Evolutionary conservation across 2,329 filamentous ascomycete genomes (phyloP), one percentile per base, ranked within the genome.

Genomic region (Colletotrichum tofieldiae): DNA sequence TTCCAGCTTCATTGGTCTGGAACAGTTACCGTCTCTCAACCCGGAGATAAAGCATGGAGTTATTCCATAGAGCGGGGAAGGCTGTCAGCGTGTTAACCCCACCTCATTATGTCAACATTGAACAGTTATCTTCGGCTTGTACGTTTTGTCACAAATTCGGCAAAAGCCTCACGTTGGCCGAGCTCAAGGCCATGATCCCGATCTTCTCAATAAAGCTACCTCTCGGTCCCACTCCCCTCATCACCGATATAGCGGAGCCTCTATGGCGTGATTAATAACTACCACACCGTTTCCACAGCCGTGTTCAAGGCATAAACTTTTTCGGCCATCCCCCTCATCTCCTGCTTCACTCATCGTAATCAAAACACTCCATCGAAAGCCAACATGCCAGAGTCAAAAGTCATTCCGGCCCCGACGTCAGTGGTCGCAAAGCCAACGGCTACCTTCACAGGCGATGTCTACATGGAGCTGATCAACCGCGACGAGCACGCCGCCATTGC

Each of bases 381-480:
- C 56, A 47, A 23, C 11, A 60, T 60, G 58, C 58, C 58, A n/a
- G 58, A 61, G 41, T 61, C 58, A 3, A 61, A 47, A 9, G 43
- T 61, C 26, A 61, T 61, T 3, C 41, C 29, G 11, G 41, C 41
- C 26, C 8, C 58, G 14, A 16, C 58, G 5, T 23, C 58, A 4
- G 11, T 26, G n/a, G 59, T 62, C 32, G 45, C 59, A 20, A 62
- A 51, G 45, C 59, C 59, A 18, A 51, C 59, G 1, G 43, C 64
- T 5, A 67, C 55, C 29, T 66, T 66, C 32, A 67, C 64, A 26
- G 64, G 64, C 16, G 64, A 67, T 18, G 64, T 67, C 32, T 67
- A 60, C 29, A 23, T 60, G 41, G 55, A 67, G 20, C 54, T 49
- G 18, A 49, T 61, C 39, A 54, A 41, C 45, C 37, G 29, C 18